A percentile compares a stretch with the other conserved stretches of the same genome.
These are phyloP conservation scores for Immersiporthe knoxdaviesiana DNA, from an alignment of 2,329 filamentous ascomycete species.

Conservation along the genomic window DNA sequence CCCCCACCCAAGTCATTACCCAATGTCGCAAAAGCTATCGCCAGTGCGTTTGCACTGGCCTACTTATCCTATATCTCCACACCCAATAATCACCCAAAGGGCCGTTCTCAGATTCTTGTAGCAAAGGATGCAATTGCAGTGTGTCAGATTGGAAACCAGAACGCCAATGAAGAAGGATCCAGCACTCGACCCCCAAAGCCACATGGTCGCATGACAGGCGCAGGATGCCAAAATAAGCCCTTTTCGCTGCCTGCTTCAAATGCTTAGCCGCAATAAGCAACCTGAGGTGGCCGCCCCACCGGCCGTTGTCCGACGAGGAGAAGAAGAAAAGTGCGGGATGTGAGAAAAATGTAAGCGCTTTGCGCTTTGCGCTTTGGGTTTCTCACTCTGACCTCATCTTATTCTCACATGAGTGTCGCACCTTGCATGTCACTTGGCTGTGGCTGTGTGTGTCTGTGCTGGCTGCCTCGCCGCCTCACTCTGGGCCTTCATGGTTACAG, in stretches of 20 bases:
- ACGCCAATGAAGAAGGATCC: not conserved
- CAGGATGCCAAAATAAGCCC: conserved; percentile 6
- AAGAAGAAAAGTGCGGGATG: not conserved
- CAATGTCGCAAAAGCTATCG: too few species aligned
- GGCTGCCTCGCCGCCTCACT: not conserved
- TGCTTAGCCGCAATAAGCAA: not conserved
- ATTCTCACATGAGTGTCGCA: not conserved
- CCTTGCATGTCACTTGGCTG: not conserved
- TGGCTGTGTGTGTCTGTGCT: not conserved
- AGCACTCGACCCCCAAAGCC: not conserved
- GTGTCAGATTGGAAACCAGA: not conserved
- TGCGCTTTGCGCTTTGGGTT: too few species aligned
- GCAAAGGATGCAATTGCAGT: not conserved
- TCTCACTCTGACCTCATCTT: not conserved
- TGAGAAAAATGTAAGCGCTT: not conserved
- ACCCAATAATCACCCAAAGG: not conserved
- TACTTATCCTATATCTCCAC: too few species aligned
- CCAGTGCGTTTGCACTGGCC: too few species aligned
- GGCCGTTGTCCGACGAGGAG: not conserved
- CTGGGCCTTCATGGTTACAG: not conserved
- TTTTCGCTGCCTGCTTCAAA: not conserved
- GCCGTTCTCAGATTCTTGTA: not conserved
- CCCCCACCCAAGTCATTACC: too few species aligned
- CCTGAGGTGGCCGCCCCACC: not conserved
- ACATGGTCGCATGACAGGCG: not conserved